phyloP scores from a whole-genome alignment of 1,284 basidiomycete species.

The Tylopilus orsonianus region DNA sequence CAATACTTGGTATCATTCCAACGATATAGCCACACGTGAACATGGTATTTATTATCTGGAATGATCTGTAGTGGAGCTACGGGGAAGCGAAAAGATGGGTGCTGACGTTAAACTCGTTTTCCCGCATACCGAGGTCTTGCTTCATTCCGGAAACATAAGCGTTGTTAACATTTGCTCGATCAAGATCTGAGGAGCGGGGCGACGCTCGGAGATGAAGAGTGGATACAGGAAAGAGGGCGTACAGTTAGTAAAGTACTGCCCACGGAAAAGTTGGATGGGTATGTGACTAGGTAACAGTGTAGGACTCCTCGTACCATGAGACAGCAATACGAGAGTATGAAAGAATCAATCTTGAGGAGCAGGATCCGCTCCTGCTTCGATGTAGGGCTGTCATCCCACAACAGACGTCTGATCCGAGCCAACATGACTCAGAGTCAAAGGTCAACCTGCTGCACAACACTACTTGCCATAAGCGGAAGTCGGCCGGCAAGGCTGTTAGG shows the following conservation, averaged over 20 bases:
- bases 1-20: constrained; percentile 70
- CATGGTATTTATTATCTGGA: constrained; percentile 66
- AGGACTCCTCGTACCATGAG: constrained; percentile 49
- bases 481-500: constrained; percentile 15
- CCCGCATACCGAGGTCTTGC: constrained; percentile 70
- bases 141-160: constrained; percentile 83
- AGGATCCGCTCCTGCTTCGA: constrained; percentile 35
- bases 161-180: constrained; percentile 65
- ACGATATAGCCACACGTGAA: constrained; percentile 73
- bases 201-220: background rate
- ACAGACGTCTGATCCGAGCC: background rate
- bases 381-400: background rate
- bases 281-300: background rate
- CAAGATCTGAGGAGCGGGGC: constrained; percentile 47
- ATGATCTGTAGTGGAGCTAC: background rate
- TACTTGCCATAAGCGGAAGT: constrained; percentile 34
- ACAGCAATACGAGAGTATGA: constrained; percentile 69
- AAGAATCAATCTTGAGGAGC: constrained; percentile 48
- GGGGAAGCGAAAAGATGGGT: background rate
- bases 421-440: background rate
- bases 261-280: background rate
- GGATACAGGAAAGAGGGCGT: constrained; percentile 16
- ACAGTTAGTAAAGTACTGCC: constrained; percentile 68
- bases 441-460: too few relatives aligned
- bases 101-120: constrained; percentile 66